Evolutionary conservation across 176 grass and related monocot species (phyloP), one percentile per base, ranked within the genome.

Genomic region (Zoysia pacifica): DNA sequence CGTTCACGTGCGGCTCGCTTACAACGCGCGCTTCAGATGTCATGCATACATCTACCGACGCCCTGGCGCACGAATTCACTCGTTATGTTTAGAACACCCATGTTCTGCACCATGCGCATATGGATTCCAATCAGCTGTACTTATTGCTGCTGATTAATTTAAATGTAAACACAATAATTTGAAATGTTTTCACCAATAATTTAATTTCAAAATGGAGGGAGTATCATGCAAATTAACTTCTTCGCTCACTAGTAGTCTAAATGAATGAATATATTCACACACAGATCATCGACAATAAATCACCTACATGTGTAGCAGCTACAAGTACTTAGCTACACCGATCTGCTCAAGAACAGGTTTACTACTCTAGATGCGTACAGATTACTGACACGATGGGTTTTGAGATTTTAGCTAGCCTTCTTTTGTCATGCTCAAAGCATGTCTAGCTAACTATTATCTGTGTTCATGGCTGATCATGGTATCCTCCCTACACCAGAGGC

Each of bases 1-100:
- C 40, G 62, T 46, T 13, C 72, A 76, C 67, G 81, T 83, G 51
- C 63, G 28, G 45, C 40, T 4, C 60, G 19, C 72, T 38, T 47
- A 2, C 20, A 5, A 38, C 35, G 1, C 13, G 69, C 50, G 40
- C 13, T 69, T 75, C 40, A 6, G 9, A 42, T 41, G 36, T 56
- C 70, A 74, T 74, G 70, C 70, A 37, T n/a, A 74, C 70, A 14
- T 9, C 7, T 12, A 28, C 35, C 28, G 28, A 28, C 28, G 28
- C 28, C 28, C 28, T 28, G 28, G 28, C 28, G 28, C 28, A 28
- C 0, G 28, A 28, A 28, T 28, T 28, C 28, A 28, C 28, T 28
- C 28, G 28, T 28, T 28, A 28, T 28, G 28, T 35, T 35, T 61
- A 14, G 36, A 11, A 62, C 20, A 62, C 58, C 11, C 8, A 61